Conservation (phyloP, 2,329 filamentous ascomycete genomes). For the Stenocarpella maydis region DNA sequence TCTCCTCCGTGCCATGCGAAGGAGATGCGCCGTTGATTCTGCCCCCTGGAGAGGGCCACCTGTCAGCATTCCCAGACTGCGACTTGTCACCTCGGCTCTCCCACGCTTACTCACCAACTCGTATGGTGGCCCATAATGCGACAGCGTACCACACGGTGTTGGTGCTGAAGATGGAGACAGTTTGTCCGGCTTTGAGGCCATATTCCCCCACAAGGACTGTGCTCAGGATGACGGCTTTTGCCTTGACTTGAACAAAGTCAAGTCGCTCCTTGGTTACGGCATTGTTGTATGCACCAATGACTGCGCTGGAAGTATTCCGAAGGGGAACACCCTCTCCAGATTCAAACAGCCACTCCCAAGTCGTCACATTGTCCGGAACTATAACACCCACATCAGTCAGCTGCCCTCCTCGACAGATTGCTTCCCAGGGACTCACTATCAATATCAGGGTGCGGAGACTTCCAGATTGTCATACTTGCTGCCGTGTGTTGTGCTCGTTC, state of each 20-base stretch:
- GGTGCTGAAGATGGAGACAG: conserved; percentile 31
- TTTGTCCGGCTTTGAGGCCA: conserved; percentile 25
- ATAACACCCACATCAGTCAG: not conserved
- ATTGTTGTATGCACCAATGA: conserved; percentile 26
- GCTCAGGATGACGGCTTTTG: conserved; percentile 21
- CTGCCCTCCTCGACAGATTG: too few species aligned
- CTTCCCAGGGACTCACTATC: conserved; percentile 18
- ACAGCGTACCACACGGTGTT: conserved; percentile 34
- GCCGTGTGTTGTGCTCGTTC: not conserved
- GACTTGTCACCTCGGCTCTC: rapidly evolving
- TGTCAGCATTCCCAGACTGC: conserved; percentile 1
- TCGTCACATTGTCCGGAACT: conserved; percentile 31
- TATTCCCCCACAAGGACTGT: conserved; percentile 28
- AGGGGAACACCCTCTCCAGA: conserved; percentile 16
- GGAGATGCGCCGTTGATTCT: conserved; percentile 66
- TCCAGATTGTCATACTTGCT: conserved; percentile 29
- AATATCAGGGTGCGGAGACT: conserved; percentile 27
- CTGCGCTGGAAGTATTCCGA: not conserved
- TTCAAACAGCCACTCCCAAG: conserved; percentile 33
- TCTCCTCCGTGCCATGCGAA: conserved; percentile 69
- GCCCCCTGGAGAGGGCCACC: conserved; percentile 47
- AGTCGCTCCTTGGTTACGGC: conserved; percentile 26
- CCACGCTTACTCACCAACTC: conserved; percentile 15
- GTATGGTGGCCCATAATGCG: conserved; percentile 28
- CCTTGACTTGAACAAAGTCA: conserved; percentile 23